phyloP scores from a whole-genome alignment of 495 filamentous ascomycete genomes.

The Beverwykella pulmonaria region DNA sequence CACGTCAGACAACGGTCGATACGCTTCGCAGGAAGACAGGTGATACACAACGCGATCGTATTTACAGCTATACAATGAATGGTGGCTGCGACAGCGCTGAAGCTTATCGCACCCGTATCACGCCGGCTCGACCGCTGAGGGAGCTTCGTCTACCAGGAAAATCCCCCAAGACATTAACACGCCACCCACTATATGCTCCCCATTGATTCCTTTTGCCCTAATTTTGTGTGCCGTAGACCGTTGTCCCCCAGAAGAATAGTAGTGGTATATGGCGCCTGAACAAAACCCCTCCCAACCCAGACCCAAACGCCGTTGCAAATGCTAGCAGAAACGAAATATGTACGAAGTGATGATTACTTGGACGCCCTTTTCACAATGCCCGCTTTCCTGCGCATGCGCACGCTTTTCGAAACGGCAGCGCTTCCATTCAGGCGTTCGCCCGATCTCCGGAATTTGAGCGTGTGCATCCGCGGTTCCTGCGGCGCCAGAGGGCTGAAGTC shows the following conservation, averaged over 20 bases:
- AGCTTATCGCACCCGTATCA: slow-evolving; percentile 23
- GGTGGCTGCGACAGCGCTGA: slow-evolving; percentile 20
- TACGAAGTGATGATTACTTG: slow-evolving; percentile 3
- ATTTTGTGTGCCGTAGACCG: slow-evolving; percentile 22
- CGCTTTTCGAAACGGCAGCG: slow-evolving; percentile 22
- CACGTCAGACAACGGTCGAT: background rate
- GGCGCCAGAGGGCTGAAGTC: slow-evolving; percentile 1
- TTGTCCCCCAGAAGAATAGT: background rate
- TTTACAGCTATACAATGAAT: slow-evolving; percentile 7
- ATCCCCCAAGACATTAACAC: background rate
- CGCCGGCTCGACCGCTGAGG: slow-evolving; percentile 31
- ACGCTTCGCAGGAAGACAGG: background rate
- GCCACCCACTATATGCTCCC: background rate
- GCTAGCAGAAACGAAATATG: background rate
- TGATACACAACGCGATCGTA: background rate
- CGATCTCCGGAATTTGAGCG: slow-evolving; percentile 25
- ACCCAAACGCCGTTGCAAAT: slow-evolving; percentile 32
- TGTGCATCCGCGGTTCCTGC: background rate
- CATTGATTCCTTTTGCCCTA: slow-evolving; percentile 2
- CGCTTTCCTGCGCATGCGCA: slow-evolving; percentile 27
- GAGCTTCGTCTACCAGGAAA: slow-evolving; percentile 21
- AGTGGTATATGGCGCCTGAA: slow-evolving; percentile 33
- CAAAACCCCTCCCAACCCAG: background rate
- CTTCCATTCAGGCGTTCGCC: slow-evolving; percentile 13
- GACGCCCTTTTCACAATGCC: slow-evolving; percentile 9